Percentiles rank a stretch among this genome's conserved stretches.
These are phyloP conservation scores for Beauveria varroae DNA, from an alignment of 2,329 filamentous ascomycete species.

Conservation along the genomic window DNA sequence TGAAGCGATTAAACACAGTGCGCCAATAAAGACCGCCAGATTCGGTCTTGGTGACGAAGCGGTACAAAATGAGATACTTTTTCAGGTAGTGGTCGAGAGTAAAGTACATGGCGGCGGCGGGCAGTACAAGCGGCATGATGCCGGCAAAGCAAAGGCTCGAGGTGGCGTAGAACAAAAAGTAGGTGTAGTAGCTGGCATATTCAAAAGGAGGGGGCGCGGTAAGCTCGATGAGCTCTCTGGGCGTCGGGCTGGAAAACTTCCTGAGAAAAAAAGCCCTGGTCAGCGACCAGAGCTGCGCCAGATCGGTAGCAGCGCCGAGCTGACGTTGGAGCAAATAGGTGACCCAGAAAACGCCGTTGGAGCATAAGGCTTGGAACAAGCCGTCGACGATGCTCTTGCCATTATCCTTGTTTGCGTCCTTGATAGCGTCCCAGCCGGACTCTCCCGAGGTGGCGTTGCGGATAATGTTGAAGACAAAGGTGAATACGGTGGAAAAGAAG, in stretches of 20 bases:
- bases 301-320: slow-evolving; percentile 83
- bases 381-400: slow-evolving; percentile 49
- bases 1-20: slow-evolving; percentile 82
- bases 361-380: slow-evolving; percentile 68
- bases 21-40: slow-evolving; percentile 92
- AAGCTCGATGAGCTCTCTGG: slow-evolving; percentile 82
- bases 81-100: slow-evolving; percentile 79
- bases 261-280: slow-evolving; percentile 78
- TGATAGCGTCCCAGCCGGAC: slow-evolving; percentile 62
- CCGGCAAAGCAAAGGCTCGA: slow-evolving; percentile 78
- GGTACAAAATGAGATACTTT: slow-evolving; percentile 90
- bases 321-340: slow-evolving; percentile 90
- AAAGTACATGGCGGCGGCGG: slow-evolving; percentile 86
- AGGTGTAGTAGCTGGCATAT: slow-evolving; percentile 96
- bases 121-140: slow-evolving; percentile 80
- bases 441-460: slow-evolving; percentile 41
- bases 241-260: slow-evolving; percentile 80
- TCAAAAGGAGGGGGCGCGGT: slow-evolving; percentile 90
- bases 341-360: slow-evolving; percentile 86
- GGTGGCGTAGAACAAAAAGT: slow-evolving; percentile 90
- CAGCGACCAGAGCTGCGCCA: slow-evolving; percentile 81
- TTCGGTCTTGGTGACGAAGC: slow-evolving; percentile 95
- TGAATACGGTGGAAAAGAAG: slow-evolving; percentile 76
- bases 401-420: slow-evolving; percentile 30
- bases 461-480: slow-evolving; percentile 61